phyloP scores from a whole-genome alignment of 768 basidiomycete genomes.

The Exidia glandulosa region DNA sequence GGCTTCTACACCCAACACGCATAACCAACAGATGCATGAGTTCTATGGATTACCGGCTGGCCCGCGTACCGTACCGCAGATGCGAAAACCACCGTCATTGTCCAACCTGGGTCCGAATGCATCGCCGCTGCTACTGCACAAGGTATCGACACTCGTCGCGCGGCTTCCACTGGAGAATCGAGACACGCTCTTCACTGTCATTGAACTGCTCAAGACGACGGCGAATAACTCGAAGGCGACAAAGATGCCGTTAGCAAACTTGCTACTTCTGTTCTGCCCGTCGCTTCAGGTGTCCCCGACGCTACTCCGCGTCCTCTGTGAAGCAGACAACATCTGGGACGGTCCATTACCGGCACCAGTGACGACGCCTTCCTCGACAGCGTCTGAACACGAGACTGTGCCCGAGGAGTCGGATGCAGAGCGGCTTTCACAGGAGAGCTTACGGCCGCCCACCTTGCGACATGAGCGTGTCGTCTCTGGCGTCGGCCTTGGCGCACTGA shows the following conservation, averaged over 20 bases:
- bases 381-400: background rate
- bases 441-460: background rate
- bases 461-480: background rate
- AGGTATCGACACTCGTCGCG: slow-evolving; percentile 51
- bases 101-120: slow-evolving; percentile 68
- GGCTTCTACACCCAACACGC: slow-evolving; percentile 10
- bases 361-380: background rate
- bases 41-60: slow-evolving; percentile 24
- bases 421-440: background rate
- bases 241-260: slow-evolving; percentile 87
- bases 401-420: background rate
- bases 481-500: background rate
- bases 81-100: slow-evolving; percentile 71
- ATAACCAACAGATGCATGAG: slow-evolving; percentile 9
- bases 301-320: slow-evolving; percentile 60
- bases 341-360: slow-evolving; percentile 8
- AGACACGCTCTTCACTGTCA: slow-evolving; percentile 74
- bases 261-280: slow-evolving; percentile 81
- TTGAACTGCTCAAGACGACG: slow-evolving; percentile 69
- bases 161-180: slow-evolving; percentile 71
- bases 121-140: slow-evolving; percentile 42
- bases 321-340: slow-evolving; percentile 58
- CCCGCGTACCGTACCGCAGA: slow-evolving; percentile 15
- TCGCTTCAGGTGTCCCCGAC: slow-evolving; percentile 71
- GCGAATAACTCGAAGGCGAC: slow-evolving; percentile 58